Conservation (phyloP, 257 asterid species). For the Solanum infundibuliforme region DNA sequence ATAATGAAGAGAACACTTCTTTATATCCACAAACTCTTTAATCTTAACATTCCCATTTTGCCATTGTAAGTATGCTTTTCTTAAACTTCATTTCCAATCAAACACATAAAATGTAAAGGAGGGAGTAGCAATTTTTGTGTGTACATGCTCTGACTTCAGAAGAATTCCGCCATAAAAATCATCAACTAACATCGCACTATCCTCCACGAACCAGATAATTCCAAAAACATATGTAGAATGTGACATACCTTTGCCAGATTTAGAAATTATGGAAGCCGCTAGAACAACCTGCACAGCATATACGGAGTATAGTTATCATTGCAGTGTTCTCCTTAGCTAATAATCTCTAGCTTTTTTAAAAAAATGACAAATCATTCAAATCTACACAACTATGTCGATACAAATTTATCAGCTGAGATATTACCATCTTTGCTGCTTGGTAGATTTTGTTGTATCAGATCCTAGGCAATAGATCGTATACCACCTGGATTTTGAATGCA, state of each 20-base stretch:
- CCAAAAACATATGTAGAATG: not conserved
- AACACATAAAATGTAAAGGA: not conserved
- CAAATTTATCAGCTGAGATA: not conserved
- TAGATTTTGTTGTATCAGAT: not conserved
- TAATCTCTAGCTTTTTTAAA: not conserved
- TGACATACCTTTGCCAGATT: constrained; percentile 83
- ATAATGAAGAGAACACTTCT: not conserved
- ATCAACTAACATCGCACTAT: not conserved
- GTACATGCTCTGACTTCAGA: not conserved
- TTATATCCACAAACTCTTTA: not conserved
- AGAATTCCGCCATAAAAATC: not conserved
- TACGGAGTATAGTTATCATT: not conserved
- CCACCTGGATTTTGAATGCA: not conserved
- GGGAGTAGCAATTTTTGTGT: not conserved
- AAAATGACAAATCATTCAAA: not conserved
- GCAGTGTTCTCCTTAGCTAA: not conserved
- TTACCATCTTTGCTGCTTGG: not conserved
- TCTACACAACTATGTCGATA: not conserved
- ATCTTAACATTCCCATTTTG: not conserved
- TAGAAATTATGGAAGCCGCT: constrained; percentile 72
- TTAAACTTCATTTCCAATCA: not conserved
- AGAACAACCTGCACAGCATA: constrained; percentile 65
- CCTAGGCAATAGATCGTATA: not conserved
- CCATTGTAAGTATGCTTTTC: not conserved
- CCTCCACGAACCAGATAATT: not conserved